Base-by-base conservation (phyloP, 2,329 filamentous ascomycete genomes). In the Hypoxylon sp. region DNA sequence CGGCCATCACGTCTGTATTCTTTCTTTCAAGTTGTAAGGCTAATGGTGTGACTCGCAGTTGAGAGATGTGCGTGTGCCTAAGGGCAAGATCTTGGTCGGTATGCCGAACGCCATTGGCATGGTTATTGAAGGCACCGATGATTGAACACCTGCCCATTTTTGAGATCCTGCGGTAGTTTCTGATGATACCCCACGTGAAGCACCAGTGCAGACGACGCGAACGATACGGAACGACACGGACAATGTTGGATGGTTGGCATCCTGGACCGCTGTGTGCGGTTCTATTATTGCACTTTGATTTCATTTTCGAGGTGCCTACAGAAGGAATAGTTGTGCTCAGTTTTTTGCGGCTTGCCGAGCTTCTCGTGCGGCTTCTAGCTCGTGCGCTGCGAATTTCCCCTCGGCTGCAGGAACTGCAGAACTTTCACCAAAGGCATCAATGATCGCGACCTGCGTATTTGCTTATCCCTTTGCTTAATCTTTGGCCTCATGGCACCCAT, bases 91-190 rank as follows among this genome's bases (percentile, higher is more conserved):
- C 42, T 65, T 82, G 1, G 77, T 81, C 49, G 80, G 80, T n/a
- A 74, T 80, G 53, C 79, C 79, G 6, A 81, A 79, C 66, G 79
- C 79, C 2, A 52, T 78, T 45, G 80, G 80, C 4, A 81, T 81
- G 78, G 74, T 78, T 22, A 80, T 80, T 44, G 79, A 81, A 64
- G 80, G 80, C 2, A 75, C 72, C 26, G 77, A 77, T 8, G 69
- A 72, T 33, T 66, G 33, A 59, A 38, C 9, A 8, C n/a, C n/a
- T n/a, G n/a, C n/a, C n/a, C n/a, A n/a, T n/a, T n/a, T 7, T 22
- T 22, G 11, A 12, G 24, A 48, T 40, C 7, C 12, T 51, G n/a
- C 1, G 20, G 4, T 50, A 36, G 24, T 36, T 50, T 42, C 22
- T 20, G 26, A 45, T 32, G 40, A 53, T 20, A 30, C n/a, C 16